These are phyloP conservation scores for Boletus smithii DNA, from an alignment of 1,284 basidiomycete species.

Conservation along the genomic window DNA sequence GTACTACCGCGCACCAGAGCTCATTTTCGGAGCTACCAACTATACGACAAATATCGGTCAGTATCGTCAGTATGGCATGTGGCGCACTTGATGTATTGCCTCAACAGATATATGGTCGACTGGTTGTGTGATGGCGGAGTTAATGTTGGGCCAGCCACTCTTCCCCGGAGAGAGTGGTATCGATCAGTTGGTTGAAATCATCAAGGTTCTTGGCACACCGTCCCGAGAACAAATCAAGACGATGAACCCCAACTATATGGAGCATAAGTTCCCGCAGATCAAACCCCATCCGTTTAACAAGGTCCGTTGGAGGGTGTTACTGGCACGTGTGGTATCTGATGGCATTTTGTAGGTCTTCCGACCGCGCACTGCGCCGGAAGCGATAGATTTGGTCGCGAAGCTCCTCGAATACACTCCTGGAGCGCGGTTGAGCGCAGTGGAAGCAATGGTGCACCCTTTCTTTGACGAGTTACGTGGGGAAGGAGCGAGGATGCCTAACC, in stretches of 20 bases:
- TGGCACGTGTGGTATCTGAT: slow-evolving; percentile 10
- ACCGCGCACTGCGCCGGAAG: slow-evolving; percentile 92
- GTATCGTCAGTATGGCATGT: slow-evolving; percentile 31
- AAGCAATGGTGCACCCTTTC: slow-evolving; percentile 95
- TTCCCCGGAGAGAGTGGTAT: slow-evolving; percentile 99
- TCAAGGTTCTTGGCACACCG: slow-evolving; percentile 98
- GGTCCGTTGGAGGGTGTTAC: slow-evolving; percentile 38
- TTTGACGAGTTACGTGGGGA: slow-evolving; percentile 94
- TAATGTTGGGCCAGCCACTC: slow-evolving; percentile 98
- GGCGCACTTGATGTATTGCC: slow-evolving; percentile 5
- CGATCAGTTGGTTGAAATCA: slow-evolving; percentile 99
- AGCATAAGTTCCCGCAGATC: slow-evolving; percentile 99
- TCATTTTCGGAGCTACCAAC: slow-evolving; percentile 99
- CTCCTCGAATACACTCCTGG: slow-evolving; percentile 97
- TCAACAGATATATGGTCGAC: slow-evolving; percentile 97
- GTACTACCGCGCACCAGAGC: slow-evolving; percentile 98
- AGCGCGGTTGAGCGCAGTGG: slow-evolving; percentile 86
- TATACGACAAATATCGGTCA: slow-evolving; percentile 99
- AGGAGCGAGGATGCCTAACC: slow-evolving; percentile 93
- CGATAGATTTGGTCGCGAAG: slow-evolving; percentile 94
- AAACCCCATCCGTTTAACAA: slow-evolving; percentile 96
- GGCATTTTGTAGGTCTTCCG: slow-evolving; percentile 80
- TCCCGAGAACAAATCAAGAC: slow-evolving; percentile 99
- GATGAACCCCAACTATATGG: slow-evolving; percentile 99
- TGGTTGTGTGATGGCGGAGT: slow-evolving; percentile 99